These are phyloP conservation scores for Aschersonia sp. DNA, from an alignment of 2,329 filamentous ascomycete genomes.

Conservation along the genomic window DNA sequence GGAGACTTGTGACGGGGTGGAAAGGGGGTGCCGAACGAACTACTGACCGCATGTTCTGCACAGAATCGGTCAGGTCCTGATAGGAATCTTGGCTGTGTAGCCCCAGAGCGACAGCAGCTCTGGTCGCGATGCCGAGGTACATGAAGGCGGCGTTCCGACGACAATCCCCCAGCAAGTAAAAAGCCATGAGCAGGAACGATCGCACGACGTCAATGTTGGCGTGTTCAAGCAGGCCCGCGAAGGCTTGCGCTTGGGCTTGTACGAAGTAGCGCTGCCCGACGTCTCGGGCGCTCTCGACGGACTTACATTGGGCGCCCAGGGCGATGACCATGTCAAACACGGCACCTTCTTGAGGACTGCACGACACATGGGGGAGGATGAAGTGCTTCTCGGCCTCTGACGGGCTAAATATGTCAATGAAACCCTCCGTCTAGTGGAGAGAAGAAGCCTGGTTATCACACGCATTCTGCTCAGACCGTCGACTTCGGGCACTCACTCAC, in stretches of 20 bases:
- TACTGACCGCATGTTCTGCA: slow-evolving; percentile 2
- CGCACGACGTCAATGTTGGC: slow-evolving; percentile 39
- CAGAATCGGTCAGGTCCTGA: slow-evolving; percentile 1
- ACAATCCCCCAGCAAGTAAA: slow-evolving; percentile 45
- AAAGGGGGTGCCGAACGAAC: too few relatives aligned
- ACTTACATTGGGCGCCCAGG: slow-evolving; percentile 15
- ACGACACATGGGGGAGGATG: slow-evolving; percentile 1
- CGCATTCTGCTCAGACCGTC: too few relatives aligned
- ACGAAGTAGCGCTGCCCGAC: slow-evolving; percentile 12
- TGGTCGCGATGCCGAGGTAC: slow-evolving; percentile 45
- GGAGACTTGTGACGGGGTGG: too few relatives aligned
- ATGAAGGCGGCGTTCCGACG: slow-evolving; percentile 47
- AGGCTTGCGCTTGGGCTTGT: slow-evolving; percentile 12
- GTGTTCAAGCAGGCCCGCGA: slow-evolving; percentile 24
- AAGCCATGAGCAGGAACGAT: slow-evolving; percentile 39
- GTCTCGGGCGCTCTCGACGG: slow-evolving; percentile 20
- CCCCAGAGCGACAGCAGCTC: slow-evolving; percentile 41
- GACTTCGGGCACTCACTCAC: slow-evolving; percentile 3
- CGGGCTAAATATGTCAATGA: slow-evolving; percentile 17
- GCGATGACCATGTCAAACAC: slow-evolving; percentile 22
- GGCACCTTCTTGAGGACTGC: slow-evolving; percentile 5
- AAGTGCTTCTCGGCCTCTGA: slow-evolving; percentile 13
- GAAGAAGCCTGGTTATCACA: neutral
- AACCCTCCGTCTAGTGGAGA: slow-evolving; percentile 14
- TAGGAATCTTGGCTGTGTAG: slow-evolving; percentile 27